Evolutionary conservation across 371 early-diverging fungal species (phyloP), one percentile per base, ranked within the genome.

Genomic region (Neoconidiobolus thromboides): DNA sequence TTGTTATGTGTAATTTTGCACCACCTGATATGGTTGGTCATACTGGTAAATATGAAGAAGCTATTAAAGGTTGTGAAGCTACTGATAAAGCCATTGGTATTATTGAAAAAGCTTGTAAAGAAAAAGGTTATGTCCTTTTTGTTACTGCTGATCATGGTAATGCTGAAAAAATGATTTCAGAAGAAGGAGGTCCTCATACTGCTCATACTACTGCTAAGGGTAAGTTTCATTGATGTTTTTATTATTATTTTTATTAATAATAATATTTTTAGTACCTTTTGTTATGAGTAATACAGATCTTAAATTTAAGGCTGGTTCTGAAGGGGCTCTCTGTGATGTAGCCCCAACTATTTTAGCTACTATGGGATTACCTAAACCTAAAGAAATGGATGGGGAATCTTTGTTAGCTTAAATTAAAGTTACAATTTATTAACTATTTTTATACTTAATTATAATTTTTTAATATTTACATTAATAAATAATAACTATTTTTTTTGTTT

Each of bases 71-170:
- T 60, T 89, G 98, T 47, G 87, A 79, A 63, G 89, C 89, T 1
- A 94, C 96, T 5, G 99, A 99, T 72, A 76, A 80, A 67, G 91
- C 85, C 26, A 96, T 99, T 64, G 94, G 96, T 46, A 76, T 77
- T 63, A 87, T 99, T 67, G 89, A 86, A 68, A 86, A 89, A 62
- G 91, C 91, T 40, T 96, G 97, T 73, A 81, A 84, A 68, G 69
- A 77, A 67, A 76, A 89, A 61, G 89, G 86, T 43, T 99, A 98
- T 73, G 76, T 81, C 55, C 79, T 99, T 54, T 87, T 99, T 63
- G 75, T 99, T 62, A 99, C 99, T 9, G 89, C 99, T 36, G 99
- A 99, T 76, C 99, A 99, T 74, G 99, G 99, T 54, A 99, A 99
- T 69, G 98, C 97, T 52, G 99, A 99, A 72, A 89, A 96, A 79